Base-by-base conservation (phyloP, 192 early-diverging fungal genomes). In the Endogone sp. region DNA sequence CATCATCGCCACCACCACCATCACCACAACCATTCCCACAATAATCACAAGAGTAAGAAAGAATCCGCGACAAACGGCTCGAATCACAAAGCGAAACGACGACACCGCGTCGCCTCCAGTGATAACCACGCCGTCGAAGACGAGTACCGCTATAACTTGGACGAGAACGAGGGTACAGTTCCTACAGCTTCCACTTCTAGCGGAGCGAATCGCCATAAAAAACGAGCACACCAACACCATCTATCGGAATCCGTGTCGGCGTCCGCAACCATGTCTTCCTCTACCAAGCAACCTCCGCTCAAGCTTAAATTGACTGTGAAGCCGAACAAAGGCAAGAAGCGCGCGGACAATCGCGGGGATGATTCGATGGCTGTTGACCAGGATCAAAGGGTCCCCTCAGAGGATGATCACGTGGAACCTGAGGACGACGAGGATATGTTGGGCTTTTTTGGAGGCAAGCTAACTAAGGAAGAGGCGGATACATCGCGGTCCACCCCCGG, bases 391-490 rank as follows among this genome's bases (percentile, higher is more conserved):
- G 60, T 60, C 32, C 60, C 60, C 20, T 60, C 63, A 44, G 58
- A 62, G 2, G 76, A 78, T 22, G 66, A 44, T 3, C 56, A 23
- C 0, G n/a, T 62, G 30, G 70, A 67, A 11, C 29, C 70, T 27
- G 74, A 63, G 2, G 60, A 28, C 30, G 56, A 68, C n/a, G 65
- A 67, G 9, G 56, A 74, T 3, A 78, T 71, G 13, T 57, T 64
- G 44, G 59, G 32, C 8, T 75, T 79, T 24, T 87, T 85, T 74
- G 82, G 84, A 16, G 71, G 78, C 26, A 81, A 82, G 62, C 57
- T 91, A 16, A 81, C 76, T 4, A 71, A 68, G 21, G 78, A 71
- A 8, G 84, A 89, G 27, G 83, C 86, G 1, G 82, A 86, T 66
- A 82, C 85, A 4, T 62, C 75, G 25, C 67, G 76, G 62, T 84